A percentile compares a stretch with the other conserved stretches of the same genome.
Conservation (phyloP, 2,329 filamentous ascomycete species). For the Dendryphion nanum region DNA sequence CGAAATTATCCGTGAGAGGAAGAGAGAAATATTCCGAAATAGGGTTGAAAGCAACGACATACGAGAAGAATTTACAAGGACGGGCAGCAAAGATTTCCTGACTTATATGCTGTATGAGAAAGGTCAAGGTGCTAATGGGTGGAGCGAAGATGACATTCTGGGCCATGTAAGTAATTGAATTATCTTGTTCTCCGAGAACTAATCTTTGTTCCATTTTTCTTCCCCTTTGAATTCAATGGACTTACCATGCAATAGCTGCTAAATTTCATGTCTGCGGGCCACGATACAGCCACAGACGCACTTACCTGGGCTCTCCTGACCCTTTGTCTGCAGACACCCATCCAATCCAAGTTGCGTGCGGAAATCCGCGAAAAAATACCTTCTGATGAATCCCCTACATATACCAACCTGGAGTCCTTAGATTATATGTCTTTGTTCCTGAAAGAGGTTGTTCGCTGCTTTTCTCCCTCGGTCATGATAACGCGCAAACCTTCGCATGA, state of each 20-base stretch:
- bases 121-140: constrained; percentile 31
- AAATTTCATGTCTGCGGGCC: constrained; percentile 13
- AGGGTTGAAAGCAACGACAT: constrained; percentile 17
- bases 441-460: constrained; percentile 46
- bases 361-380: constrained; percentile 30
- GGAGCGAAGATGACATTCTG: constrained; percentile 42
- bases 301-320: constrained; percentile 45
- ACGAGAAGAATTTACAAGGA: constrained; percentile 2
- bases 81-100: constrained; percentile 9
- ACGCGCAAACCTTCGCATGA: neutral
- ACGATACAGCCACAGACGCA: constrained; percentile 20
- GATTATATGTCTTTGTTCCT: constrained; percentile 45
- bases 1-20: constrained; percentile 18
- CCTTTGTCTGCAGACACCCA: constrained; percentile 34
- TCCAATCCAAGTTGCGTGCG: constrained; percentile 40
- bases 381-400: constrained; percentile 16
- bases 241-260: too few relatives aligned
- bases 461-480: constrained; percentile 34
- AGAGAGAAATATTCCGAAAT: constrained; percentile 26
- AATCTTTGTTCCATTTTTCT: too few relatives aligned
- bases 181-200: too few relatives aligned
- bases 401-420: constrained; percentile 39
- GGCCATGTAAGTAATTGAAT: constrained; percentile 25
- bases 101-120: constrained; percentile 38
- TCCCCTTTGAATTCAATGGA: neutral